Conservation (phyloP, 495 filamentous ascomycete genomes). For the Podospora sp. region DNA sequence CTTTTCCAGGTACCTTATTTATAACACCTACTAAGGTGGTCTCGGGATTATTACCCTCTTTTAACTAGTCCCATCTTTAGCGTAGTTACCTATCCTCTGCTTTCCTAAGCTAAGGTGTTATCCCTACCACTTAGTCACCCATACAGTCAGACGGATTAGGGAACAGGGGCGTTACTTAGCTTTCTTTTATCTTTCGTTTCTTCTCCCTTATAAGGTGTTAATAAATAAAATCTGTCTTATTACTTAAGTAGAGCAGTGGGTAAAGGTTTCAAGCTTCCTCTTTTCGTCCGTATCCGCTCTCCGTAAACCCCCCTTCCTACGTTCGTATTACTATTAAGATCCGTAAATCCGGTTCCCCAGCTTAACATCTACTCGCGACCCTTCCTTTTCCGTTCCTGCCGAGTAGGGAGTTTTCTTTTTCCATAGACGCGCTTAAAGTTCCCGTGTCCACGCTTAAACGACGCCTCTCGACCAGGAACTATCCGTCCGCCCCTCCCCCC, state of each 20-base stretch:
- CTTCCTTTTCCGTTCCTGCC: slow-evolving; percentile 4
- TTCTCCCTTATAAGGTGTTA: slow-evolving; percentile 9
- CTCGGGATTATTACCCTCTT: slow-evolving; percentile 8
- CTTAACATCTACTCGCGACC: slow-evolving; percentile 7
- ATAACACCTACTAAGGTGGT: not conserved
- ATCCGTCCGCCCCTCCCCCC: not conserved
- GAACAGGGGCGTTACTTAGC: slow-evolving; percentile 8
- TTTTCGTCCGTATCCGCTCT: slow-evolving; percentile 10
- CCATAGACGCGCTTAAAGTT: slow-evolving; percentile 8
- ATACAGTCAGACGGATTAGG: slow-evolving; percentile 4
- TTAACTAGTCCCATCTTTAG: slow-evolving; percentile 5
- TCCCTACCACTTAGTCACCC: slow-evolving; percentile 8
- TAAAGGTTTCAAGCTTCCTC: slow-evolving; percentile 5
- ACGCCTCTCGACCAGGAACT: not conserved
- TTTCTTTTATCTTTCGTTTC: slow-evolving; percentile 10
- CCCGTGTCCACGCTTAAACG: slow-evolving; percentile 6
- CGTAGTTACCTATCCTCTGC: slow-evolving; percentile 6
- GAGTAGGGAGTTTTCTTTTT: slow-evolving; percentile 10
- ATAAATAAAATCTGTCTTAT: slow-evolving; percentile 8
- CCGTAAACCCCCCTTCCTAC: slow-evolving; percentile 6
- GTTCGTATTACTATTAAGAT: slow-evolving; percentile 11
- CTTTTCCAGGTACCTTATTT: slow-evolving; percentile 2
- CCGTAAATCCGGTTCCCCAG: slow-evolving; percentile 9
- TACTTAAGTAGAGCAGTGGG: slow-evolving; percentile 5
- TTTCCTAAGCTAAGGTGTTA: slow-evolving; percentile 3